Evolutionary conservation across 228 moss, liverwort and hornwort species (phyloP), one percentile per base, ranked within the genome.

Genomic region (Sphagnum fallax): DNA sequence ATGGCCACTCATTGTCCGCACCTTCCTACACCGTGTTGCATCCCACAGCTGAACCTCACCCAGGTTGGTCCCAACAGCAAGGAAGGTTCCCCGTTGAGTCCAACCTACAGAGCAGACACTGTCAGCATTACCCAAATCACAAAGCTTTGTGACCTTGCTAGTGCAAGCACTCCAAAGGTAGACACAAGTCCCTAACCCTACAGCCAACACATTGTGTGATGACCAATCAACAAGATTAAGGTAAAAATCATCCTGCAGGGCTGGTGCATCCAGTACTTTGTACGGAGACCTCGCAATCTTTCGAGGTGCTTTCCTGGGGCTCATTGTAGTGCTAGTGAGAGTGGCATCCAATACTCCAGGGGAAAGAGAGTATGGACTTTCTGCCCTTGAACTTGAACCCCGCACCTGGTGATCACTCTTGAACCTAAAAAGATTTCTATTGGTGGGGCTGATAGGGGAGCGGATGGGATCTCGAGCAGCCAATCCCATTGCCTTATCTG

Each of bases 1-100:
- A 76, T 98, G 98, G 6, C 94, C 98, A 13, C 81, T 87, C 98
- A 98, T 94, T 5, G 87, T 84, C 50, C 90, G 82, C 72, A 94
- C 89, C 74, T 86, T 92, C 49, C 75, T 83, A 77, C 94, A 98
- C 68, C 86, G 90, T 13, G 88, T 86, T 14, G 94, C 92, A 69
- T 98, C 98, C 94, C 98, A 98, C 8, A 98, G 87, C 87, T 97
- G 90, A 15, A 98, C 94, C 71, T 94, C 94, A 5, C 98, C 98
- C 47, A 86, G 73, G 62, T 93, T 92, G 49, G 98, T 94, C 13
- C 94, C 98, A 55, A 98, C 94, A 3, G 92, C 98, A 61, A 98
- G 85, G 70, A 86, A 98, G 52, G 98, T 93, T 47, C 94, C 98
- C 73, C 94, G 65, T 73, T 98, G 94, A 50, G 94, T 98, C 94